Conservation (phyloP, 768 basidiomycete genomes). For the Inosperma sp. region DNA sequence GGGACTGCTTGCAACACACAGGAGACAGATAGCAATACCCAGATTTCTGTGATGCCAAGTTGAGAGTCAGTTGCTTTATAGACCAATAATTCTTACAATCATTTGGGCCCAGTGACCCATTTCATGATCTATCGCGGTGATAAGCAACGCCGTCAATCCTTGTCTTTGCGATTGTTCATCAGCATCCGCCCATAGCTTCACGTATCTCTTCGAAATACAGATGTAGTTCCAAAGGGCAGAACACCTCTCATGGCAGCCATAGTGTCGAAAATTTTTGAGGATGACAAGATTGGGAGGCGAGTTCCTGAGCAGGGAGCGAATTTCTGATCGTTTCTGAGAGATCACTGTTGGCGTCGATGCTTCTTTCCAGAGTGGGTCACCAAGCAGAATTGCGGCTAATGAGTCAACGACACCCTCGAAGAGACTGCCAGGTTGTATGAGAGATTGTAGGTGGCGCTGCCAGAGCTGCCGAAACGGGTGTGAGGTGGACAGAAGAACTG, state of each 20-base stretch:
- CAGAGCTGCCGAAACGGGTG: slow-evolving; percentile 1
- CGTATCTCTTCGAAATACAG: not conserved
- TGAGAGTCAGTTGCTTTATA: not conserved
- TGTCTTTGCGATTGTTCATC: not conserved
- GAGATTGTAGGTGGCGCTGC: not conserved
- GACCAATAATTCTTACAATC: not conserved
- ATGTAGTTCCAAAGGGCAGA: not conserved
- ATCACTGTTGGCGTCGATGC: not conserved
- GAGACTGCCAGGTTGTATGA: not conserved
- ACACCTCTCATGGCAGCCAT: slow-evolving; percentile 1
- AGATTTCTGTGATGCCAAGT: not conserved
- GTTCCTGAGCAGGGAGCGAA: not conserved
- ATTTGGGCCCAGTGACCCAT: not conserved
- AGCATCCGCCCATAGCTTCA: not conserved
- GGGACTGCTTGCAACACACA: not conserved
- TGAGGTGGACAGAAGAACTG: not conserved
- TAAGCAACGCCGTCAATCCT: not conserved
- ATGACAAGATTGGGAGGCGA: not conserved
- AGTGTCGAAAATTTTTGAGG: not conserved
- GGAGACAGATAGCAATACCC: not conserved
- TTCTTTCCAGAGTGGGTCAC: not conserved
- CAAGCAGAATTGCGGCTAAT: not conserved
- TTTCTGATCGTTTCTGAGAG: not conserved
- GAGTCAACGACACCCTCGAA: slow-evolving; percentile 1
- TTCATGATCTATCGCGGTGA: not conserved